Percentiles rank a stretch among this genome's conserved stretches.
Evolutionary conservation across 257 asterid species (phyloP).

Genomic region (Voacanga thouarsii): DNA sequence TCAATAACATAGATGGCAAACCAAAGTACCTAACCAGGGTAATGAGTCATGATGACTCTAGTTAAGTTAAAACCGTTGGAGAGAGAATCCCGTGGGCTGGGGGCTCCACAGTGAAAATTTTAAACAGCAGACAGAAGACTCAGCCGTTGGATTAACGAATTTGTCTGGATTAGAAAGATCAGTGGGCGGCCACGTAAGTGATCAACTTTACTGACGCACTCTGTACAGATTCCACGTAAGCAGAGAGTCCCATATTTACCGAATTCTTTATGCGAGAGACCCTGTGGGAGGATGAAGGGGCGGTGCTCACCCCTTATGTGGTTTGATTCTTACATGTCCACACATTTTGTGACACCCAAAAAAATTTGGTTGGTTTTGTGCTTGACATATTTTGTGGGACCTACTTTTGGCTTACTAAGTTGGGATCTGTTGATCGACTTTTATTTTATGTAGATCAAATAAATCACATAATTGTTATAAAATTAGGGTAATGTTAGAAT

Average conservation of each 20-base stretch:
- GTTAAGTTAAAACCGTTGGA: background rate
- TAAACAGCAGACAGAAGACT: slow-evolving; percentile 25
- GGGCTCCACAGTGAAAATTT: background rate
- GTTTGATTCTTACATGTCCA: background rate
- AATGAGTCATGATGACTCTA: background rate
- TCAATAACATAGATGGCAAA: background rate
- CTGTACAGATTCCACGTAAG: slow-evolving; percentile 40
- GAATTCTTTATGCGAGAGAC: background rate
- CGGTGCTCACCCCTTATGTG: background rate
- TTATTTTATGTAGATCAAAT: too few relatives aligned
- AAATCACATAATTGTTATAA: too few relatives aligned
- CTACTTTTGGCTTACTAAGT: background rate
- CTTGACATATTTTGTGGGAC: background rate
- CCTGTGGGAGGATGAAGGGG: background rate
- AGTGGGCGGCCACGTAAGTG: slow-evolving; percentile 39
- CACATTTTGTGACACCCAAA: background rate
- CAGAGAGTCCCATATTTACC: background rate
- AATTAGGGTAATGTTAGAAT: too few relatives aligned
- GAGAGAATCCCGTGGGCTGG: slow-evolving; percentile 28
- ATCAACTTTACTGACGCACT: slow-evolving; percentile 33
- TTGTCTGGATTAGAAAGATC: slow-evolving; percentile 12
- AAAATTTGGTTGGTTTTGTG: background rate
- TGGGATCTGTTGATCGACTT: too few relatives aligned
- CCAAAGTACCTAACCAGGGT: background rate
- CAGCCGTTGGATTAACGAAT: slow-evolving; percentile 34